Percentiles rank a stretch among this genome's conserved stretches.
Evolutionary conservation across 176 grass and related monocot genomes (phyloP).

Genomic region (Juncus inflexus): DNA sequence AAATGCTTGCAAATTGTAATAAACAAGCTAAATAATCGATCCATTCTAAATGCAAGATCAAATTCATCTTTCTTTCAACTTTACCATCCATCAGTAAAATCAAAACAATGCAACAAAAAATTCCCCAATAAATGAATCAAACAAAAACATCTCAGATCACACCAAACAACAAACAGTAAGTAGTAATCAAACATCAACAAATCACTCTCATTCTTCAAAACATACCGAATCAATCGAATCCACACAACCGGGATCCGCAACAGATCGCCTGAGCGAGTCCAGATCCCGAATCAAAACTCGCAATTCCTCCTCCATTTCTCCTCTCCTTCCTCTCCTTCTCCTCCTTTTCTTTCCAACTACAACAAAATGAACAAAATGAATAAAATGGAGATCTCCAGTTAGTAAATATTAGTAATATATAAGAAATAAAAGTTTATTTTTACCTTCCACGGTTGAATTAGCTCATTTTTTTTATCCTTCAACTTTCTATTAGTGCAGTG

Average conservation of each 20-base stretch:
- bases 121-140: background rate
- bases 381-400: background rate
- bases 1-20: background rate
- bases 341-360: background rate
- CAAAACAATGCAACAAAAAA: background rate
- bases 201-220: background rate
- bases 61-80: too few relatives aligned
- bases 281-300: slow-evolving; percentile 51
- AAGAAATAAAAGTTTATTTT: too few relatives aligned
- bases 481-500: too few relatives aligned
- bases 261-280: slow-evolving; percentile 53
- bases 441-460: too few relatives aligned
- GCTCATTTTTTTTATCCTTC: too few relatives aligned
- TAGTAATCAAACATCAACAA: background rate
- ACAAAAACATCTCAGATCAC: background rate
- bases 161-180: background rate
- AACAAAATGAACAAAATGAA: background rate
- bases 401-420: background rate
- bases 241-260: slow-evolving; percentile 34
- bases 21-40: too few relatives aligned
- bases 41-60: too few relatives aligned
- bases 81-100: too few relatives aligned
- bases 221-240: slow-evolving; percentile 23
- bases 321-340: background rate
- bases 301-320: slow-evolving; percentile 59